Base-by-base conservation (phyloP, 371 early-diverging fungal species). In the Phascolomyces articulosus region DNA sequence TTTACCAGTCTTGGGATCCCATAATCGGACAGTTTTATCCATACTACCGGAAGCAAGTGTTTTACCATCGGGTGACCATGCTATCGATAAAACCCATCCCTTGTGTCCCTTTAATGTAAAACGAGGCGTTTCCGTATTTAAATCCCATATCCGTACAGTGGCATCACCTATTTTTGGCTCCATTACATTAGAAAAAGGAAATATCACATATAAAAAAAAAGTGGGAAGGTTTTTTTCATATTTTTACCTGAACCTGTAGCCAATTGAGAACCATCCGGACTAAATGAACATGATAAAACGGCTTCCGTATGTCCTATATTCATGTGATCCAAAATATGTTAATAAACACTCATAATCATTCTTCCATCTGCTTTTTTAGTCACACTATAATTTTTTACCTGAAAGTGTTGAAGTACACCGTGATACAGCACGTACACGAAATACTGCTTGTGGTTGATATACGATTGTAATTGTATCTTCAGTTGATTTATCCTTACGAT, bases 71-170 rank as follows among this genome's bases (percentile, higher is more conserved):
- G 99, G 96, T 20, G 97, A 90, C 95, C 95, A 98, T 20, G 95
- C 87, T 23, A 98, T 89, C n/a, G 83, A 87, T 62, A 96, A 86
- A 1, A 99, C 97, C 96, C 97, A 97, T 66, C 93, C 92, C 16
- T 77, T 91, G 73, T 99, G 99, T 9, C 96, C 83, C 51, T 82
- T 80, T 40, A 95, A 73, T 23, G 88, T 87, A 60, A 75, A 70
- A 57, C 86, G 84, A 20, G 96, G 96, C 28, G 96, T 97, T 69
- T 96, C 95, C 0, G 97, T 97, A 67, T 90, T 87, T 65, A 97
- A 73, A 87, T 99, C 99, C 99, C 99, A 99, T 56, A 99, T 86
- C 48, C 97, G 89, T 28, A 98, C 95, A 2, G 95, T 96, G 1
- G 91, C 92, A 76, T 99, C 99, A 24, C 97, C 89, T 66, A 56